Evolutionary conservation across 2,329 filamentous ascomycete species (phyloP).

Genomic region (Scedosporium dehoogii): DNA sequence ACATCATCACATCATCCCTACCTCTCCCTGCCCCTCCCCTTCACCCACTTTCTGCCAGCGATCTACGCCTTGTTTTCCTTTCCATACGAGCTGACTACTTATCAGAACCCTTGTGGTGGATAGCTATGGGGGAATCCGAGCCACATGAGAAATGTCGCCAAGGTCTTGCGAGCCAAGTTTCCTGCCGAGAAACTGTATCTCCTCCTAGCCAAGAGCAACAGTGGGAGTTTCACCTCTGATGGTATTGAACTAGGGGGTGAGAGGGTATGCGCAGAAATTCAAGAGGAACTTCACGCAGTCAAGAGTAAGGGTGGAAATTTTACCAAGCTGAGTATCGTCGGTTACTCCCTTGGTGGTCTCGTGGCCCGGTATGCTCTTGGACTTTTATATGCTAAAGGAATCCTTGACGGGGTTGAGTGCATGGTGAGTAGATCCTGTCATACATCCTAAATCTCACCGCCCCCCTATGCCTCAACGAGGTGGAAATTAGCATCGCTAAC

Average conservation of each 20-base stretch:
- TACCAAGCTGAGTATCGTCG: constrained; percentile 73
- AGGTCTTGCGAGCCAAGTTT: constrained; percentile 51
- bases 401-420: constrained; percentile 70
- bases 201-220: constrained; percentile 62
- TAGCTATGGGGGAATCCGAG: constrained; percentile 71
- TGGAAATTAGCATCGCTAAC: too few species aligned
- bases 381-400: constrained; percentile 68
- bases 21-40: too few species aligned
- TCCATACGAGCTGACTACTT: not conserved
- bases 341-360: constrained; percentile 83
- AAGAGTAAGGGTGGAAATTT: constrained; percentile 58
- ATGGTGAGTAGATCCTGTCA: constrained; percentile 39
- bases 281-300: constrained; percentile 49
- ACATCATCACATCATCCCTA: not conserved
- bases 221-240: constrained; percentile 62
- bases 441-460: not conserved
- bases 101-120: not conserved
- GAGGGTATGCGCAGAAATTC: constrained; percentile 57
- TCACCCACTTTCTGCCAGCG: too few species aligned
- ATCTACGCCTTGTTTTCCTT: not conserved
- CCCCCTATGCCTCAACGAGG: too few species aligned
- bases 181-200: constrained; percentile 57
- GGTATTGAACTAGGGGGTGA: constrained; percentile 60
- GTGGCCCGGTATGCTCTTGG: constrained; percentile 82
- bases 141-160: constrained; percentile 60